These are phyloP conservation scores for Fraxinus sp. DNA, from an alignment of 305 asterid species.

Conservation along the genomic window DNA sequence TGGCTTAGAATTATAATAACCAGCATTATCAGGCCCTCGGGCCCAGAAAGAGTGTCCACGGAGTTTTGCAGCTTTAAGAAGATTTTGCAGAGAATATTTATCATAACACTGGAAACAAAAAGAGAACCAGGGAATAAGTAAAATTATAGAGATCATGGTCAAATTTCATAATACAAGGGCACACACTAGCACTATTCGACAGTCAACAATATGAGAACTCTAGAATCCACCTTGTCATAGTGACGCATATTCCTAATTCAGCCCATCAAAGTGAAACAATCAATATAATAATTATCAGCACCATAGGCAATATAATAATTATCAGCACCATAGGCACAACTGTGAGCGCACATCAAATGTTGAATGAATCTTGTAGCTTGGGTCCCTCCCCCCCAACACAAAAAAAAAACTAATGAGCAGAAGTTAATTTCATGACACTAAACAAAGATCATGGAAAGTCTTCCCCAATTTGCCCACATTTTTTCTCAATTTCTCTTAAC, in stretches of 20 bases:
- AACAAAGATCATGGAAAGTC: background rate
- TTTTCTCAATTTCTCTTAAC: too few relatives aligned
- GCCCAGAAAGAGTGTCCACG: constrained; percentile 72
- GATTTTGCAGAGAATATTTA: constrained; percentile 56
- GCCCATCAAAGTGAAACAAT: constrained; percentile 13
- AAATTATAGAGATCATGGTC: constrained; percentile 1
- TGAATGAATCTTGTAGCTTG: constrained; percentile 6
- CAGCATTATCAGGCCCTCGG: constrained; percentile 65
- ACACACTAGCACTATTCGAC: constrained; percentile 1
- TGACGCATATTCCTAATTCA: constrained; percentile 8
- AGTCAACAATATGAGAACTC: background rate
- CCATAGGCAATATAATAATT: background rate
- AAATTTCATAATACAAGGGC: constrained; percentile 1
- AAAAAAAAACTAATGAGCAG: background rate
- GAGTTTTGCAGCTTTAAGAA: constrained; percentile 56
- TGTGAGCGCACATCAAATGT: background rate
- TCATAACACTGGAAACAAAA: constrained; percentile 56
- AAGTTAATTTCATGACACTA: background rate
- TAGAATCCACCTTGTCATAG: background rate
- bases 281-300: background rate
- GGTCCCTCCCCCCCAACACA: background rate
- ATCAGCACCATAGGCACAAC: background rate
- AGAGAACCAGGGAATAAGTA: background rate
- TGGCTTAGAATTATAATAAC: constrained; percentile 62
- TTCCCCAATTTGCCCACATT: background rate